Evolutionary conservation across 345 rosid genomes (phyloP).

Genomic region (Camelina sativa): DNA sequence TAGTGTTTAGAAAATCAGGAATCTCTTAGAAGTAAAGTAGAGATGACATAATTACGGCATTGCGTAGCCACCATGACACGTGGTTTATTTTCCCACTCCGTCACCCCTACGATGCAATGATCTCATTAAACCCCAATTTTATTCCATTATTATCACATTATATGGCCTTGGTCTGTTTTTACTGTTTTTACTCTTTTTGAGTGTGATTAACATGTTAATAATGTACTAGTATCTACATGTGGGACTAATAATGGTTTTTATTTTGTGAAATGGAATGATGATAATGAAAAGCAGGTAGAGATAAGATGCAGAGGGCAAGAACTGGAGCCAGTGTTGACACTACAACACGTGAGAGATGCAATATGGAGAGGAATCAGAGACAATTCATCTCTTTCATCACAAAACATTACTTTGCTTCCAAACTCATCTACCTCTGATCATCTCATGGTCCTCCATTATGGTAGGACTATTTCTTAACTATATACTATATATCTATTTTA

Average conservation of each 20-base stretch:
- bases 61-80: conserved; percentile 44
- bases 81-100: conserved; percentile 22
- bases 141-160: not conserved
- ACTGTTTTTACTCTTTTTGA: not conserved
- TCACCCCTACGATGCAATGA: conserved; percentile 44
- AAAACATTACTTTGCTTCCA: conserved; percentile 58
- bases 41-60: conserved; percentile 42
- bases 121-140: conserved; percentile 38
- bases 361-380: conserved; percentile 71
- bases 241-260: not conserved
- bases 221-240: not conserved
- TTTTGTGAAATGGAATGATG: not conserved
- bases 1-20: conserved; percentile 40
- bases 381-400: conserved; percentile 39
- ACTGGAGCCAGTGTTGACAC: conserved; percentile 78
- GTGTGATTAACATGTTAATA: conserved; percentile 3
- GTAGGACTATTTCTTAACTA: conserved; percentile 50
- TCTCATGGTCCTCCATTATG: conserved; percentile 93
- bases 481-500: conserved; percentile 22
- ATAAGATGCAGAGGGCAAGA: conserved; percentile 94
- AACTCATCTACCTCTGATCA: conserved; percentile 69
- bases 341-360: conserved; percentile 95
- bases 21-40: conserved; percentile 48
- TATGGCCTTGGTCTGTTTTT: not conserved
- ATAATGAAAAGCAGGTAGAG: conserved; percentile 69